Conservation (phyloP, 2,329 filamentous ascomycete species). For the Ceratocystis cacaofunesta region DNA sequence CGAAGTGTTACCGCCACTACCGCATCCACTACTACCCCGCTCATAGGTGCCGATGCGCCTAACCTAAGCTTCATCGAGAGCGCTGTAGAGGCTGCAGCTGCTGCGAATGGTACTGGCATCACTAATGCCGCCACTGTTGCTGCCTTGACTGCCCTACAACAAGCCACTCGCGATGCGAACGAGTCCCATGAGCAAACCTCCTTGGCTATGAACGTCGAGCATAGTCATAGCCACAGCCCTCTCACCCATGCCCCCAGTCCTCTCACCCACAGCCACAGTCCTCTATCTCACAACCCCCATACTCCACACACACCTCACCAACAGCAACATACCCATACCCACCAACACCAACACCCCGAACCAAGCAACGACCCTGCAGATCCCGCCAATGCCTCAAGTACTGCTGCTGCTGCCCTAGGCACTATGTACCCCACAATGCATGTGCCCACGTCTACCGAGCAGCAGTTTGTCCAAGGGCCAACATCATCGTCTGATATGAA, state of each 20-base stretch:
- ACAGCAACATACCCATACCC: neutral
- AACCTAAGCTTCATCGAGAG: constrained; percentile 34
- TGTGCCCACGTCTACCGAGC: constrained; percentile 42
- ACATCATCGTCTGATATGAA: constrained; percentile 7
- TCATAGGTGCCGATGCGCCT: constrained; percentile 15
- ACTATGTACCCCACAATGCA: constrained; percentile 45
- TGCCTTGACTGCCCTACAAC: constrained; percentile 38
- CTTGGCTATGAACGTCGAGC: constrained; percentile 12
- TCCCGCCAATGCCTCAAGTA: constrained; percentile 40
- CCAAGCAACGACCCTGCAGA: constrained; percentile 29
- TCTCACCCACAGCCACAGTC: constrained; percentile 12
- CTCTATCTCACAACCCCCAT: constrained; percentile 5
- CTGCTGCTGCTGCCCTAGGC: constrained; percentile 43
- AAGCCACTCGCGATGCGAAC: constrained; percentile 30
- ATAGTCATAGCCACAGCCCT: constrained; percentile 8
- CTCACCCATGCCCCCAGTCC: constrained; percentile 1
- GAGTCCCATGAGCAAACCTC: constrained; percentile 9
- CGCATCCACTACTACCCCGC: constrained; percentile 3
- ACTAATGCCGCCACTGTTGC: constrained; percentile 16
- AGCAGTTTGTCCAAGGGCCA: constrained; percentile 41
- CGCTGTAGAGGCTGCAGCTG: constrained; percentile 32
- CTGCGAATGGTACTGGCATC: constrained; percentile 27
- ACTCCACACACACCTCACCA: constrained; percentile 19
- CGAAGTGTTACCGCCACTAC: constrained; percentile 32
- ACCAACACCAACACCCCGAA: constrained; percentile 14